Percentiles rank a stretch among this genome's conserved stretches.
Conservation (phyloP, 2,329 filamentous ascomycete genomes). For the Aspergillus thermomutatus region DNA sequence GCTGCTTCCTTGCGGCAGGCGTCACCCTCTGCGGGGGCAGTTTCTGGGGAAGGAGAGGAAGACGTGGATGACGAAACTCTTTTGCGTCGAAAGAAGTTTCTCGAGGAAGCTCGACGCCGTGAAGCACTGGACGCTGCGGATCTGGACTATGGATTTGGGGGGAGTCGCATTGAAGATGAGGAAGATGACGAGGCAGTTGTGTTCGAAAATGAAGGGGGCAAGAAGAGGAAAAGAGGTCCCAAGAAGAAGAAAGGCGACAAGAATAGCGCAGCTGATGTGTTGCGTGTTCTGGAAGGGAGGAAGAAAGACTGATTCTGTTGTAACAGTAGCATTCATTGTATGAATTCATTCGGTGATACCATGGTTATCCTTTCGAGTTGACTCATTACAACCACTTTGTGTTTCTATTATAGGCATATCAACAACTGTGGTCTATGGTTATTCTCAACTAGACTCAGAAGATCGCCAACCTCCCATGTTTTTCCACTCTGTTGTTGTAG, state of each 20-base stretch:
- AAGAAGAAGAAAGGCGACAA: conserved; percentile 52
- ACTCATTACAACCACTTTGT: neutral
- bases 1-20: conserved; percentile 61
- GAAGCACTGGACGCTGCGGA: conserved; percentile 80
- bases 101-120: conserved; percentile 56
- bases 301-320: conserved; percentile 37
- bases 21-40: conserved; percentile 41
- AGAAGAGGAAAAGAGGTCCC: conserved; percentile 53
- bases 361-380: neutral
- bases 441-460: no score
- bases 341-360: neutral
- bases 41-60: conserved; percentile 35
- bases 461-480: neutral
- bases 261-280: conserved; percentile 73
- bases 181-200: conserved; percentile 72
- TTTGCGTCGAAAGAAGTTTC: conserved; percentile 69
- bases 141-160: conserved; percentile 92
- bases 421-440: neutral
- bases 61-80: conserved; percentile 60
- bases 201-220: conserved; percentile 47
- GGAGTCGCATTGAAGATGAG: conserved; percentile 80
- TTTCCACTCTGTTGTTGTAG: neutral
- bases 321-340: conserved; percentile 3
- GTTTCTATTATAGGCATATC: neutral
- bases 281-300: conserved; percentile 70